These are phyloP conservation scores for Exophiala aquamarina DNA, from an alignment of 2,329 filamentous ascomycete species.

Conservation along the genomic window DNA sequence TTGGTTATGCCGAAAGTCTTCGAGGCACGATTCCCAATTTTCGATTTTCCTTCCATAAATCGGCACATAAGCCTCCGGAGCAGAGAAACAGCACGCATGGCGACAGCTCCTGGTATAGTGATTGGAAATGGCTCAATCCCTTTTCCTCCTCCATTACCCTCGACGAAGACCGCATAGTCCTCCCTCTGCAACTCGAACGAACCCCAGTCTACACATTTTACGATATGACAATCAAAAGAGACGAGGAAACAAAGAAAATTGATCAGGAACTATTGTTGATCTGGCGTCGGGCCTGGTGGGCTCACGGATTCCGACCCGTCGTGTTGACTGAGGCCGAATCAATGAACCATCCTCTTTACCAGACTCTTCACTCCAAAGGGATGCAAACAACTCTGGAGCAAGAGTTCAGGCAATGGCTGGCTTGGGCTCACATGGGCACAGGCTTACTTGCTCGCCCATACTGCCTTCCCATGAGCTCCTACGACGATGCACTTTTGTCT, in stretches of 20 bases:
- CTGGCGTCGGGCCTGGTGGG: constrained; percentile 95
- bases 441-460: constrained; percentile 77
- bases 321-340: constrained; percentile 79
- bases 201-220: constrained; percentile 89
- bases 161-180: constrained; percentile 78
- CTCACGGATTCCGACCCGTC: constrained; percentile 82
- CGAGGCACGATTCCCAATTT: constrained; percentile 48
- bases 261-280: constrained; percentile 78
- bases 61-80: constrained; percentile 69
- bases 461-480: constrained; percentile 79
- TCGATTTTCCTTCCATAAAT: constrained; percentile 62
- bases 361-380: constrained; percentile 64
- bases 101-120: constrained; percentile 79
- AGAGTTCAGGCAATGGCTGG: constrained; percentile 82
- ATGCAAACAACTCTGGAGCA: constrained; percentile 62
- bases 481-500: constrained; percentile 69
- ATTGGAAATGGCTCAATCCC: constrained; percentile 87
- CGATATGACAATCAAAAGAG: constrained; percentile 65
- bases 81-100: constrained; percentile 77
- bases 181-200: constrained; percentile 71
- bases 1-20: constrained; percentile 17
- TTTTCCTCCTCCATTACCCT: constrained; percentile 79
- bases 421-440: constrained; percentile 87
- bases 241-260: constrained; percentile 64
- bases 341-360: constrained; percentile 76